Evolutionary conservation across 768 basidiomycete species (phyloP), one percentile per base, ranked within the genome.

Genomic region (Cystobasidium onofrii): DNA sequence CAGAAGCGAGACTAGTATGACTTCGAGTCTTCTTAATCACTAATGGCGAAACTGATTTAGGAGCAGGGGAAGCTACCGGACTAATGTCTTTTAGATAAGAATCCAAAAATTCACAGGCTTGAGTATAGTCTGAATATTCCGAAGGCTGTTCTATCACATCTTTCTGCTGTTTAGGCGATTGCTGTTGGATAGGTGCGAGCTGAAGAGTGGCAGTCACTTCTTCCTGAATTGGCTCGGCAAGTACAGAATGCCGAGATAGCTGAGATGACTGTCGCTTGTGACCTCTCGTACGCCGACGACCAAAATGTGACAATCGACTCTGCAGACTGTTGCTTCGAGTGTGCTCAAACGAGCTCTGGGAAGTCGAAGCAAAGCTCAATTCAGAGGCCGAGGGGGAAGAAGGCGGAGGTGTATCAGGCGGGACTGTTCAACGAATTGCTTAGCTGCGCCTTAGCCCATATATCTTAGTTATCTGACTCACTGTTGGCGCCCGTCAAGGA

Each of bases 381-480:
- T 71, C 69, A 27, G 69, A 71, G 10, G 69, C 69, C 10, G 69
- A 71, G 3, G 69, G 69, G 33, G 69, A 71, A 7, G 69, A 71
- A 9, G 69, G 69, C 3, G 69, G 69, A 13, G 69, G 69, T 4
- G 69, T 71, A 31, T 71, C 69, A 39, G 69, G 69, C 2, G 69
- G 69, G 20, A 71, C 69, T 71, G 39, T 6, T 6, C 39, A 39
- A 39, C 6, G 39, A 6, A 39, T 15, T 6, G 15, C 39, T 39
- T 15, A 39, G 15, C 39, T n/a, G n/a, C n/a, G n/a, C n/a, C n/a
- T n/a, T n/a, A n/a, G n/a, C n/a, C n/a, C n/a, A n/a, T n/a, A n/a
- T n/a, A n/a, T n/a, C n/a, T n/a, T n/a, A n/a, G n/a, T n/a, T n/a
- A n/a, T n/a, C n/a, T 23, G 41, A 44, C 69, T 33, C 27, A 71